Evolutionary conservation across 495 filamentous ascomycete species (phyloP), one percentile per base, ranked within the genome.

Genomic region (Aspergillus panamensis): DNA sequence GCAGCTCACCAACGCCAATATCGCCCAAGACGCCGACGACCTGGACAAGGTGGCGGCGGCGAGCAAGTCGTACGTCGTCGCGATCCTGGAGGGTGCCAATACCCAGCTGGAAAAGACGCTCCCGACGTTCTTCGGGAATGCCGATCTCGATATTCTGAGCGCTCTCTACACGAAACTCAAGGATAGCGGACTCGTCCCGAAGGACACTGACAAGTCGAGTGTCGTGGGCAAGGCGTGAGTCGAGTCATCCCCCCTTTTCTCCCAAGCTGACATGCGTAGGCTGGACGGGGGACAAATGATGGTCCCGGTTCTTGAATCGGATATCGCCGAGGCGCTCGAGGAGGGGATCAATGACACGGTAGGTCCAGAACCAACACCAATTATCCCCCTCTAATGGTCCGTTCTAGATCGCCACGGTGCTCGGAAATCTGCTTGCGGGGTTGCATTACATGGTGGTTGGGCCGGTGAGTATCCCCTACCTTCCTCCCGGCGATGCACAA

Each of bases 401-500:
- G 2, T 19, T n/a, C 6, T 45, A 45, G 42, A 17, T 45, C 1
- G 42, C 14, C 3, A 45, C 42, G 4, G 19, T 45, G 0, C 8
- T 45, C 10, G 42, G 42, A 0, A 45, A 19, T 9, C 42, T 45
- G 10, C 42, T 45, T 6, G 42, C 42, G 17, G 42, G 16, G 0
- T 45, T 45, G 19, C 42, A 45, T 21, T 45, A 45, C 19, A 45
- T 45, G 42, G 42, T 45, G 14, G 42, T 45, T 19, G 42, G 42
- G 1, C 42, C 42, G 42, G 42, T 45, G 10, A 45, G n/a, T 9
- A 25, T 9, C 6, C 35, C 19, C 7, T 6, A 16, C 42, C 16
- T 19, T 1, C 42, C 42, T 39, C n/a, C n/a, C n/a, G n/a, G n/a
- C n/a, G 13, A 44, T 13, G 9, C 40, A 19, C 40, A 44, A 19